Base-by-base conservation (phyloP, 129 eudicot species). In the Arctium lappa region DNA sequence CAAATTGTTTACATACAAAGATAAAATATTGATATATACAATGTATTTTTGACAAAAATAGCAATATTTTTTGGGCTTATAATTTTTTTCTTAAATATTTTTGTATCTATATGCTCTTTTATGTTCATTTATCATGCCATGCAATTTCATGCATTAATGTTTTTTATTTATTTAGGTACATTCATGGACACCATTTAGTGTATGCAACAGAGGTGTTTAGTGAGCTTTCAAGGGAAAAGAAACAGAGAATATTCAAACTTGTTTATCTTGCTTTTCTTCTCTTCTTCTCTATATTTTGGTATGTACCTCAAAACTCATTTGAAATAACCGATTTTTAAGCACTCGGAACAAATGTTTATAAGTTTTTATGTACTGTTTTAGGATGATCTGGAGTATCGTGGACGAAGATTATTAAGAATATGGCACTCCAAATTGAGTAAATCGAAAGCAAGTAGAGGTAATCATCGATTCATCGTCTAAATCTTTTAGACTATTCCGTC, bases 151-250 rank as follows among this genome's bases (percentile, higher is more conserved):
- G 75, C 2, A 79, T 53, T 37, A 31, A 72, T 73, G 27, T 22
- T 22, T 22, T 22, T 3, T 62, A 74, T 62, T 27, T 79, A 31
- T 72, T 56, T 81, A 93, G 98, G 85, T 93, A 93, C 84, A 80
- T 79, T 82, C 74, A 79, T 56, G 66, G 81, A 62, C 88, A 81
- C 9, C 97, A 93, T 81, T 68, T 90, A 76, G 86, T 93, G 76
- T 94, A 93, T 83, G 98, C 91, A 83, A 93, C 97, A 10, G 98
- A 93, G 88, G 91, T 88, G 56, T 93, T 87, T 81, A 87, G 83
- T 73, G 92, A 89, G 80, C 83, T 93, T 46, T 79, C 91, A 29
- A 77, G 86, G 88, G 91, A 88, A 82, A 93, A 93, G 89, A 89
- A 84, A 79, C 86, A 87, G 16, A 83, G 98, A 72, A 56, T 88